Evolutionary conservation across 2,329 filamentous ascomycete genomes (phyloP), one percentile per base, ranked within the genome.

Genomic region (Microcyclospora tardicrescens): DNA sequence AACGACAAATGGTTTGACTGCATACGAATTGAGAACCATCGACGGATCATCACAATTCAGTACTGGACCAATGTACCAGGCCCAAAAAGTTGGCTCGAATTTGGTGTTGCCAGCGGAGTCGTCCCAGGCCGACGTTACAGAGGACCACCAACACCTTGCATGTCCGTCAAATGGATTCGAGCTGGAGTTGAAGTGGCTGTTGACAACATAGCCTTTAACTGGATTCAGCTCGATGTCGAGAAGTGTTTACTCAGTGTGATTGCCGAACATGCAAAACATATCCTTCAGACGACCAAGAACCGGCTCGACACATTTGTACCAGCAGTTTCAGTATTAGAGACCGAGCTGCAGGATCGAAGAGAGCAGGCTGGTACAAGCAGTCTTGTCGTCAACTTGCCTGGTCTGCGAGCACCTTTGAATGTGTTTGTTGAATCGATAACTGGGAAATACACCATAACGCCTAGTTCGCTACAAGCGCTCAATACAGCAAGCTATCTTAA

Each of bases 81-180:
- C 1, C 69, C 73, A 12, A 94, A 93, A 65, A 93, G 79, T 57
- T 98, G 91, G 89, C 69, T 98, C 35, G 79, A 96, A 47, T 68
- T 98, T 36, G 87, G 86, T 9, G 74, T 94, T 28, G 72, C 77
- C 42, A 86, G 79, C 54, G 79, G 79, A 27, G 19, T 24, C 19
- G 65, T 56, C 43, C 45, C 52, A 9, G 34, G 43, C 12, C 24
- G 15, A 19, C 13, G 13, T 48, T 41, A 61, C 57, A 41, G 54
- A 49, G 36, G 59, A 54, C 45, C 42, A 2, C 28, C 49, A 10
- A 56, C 48, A 11, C 46, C 53, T 5, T 53, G 52, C 12, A 46
- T 91, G 34, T 69, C 65, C 2, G 63, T 79, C 30, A 79, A 84
- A 47, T 98, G 91, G 89, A 86, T 93, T 59, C 77, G 84, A 41